phyloP scores from a whole-genome alignment of 768 basidiomycete species.

The Mycena kentingensis region DNA sequence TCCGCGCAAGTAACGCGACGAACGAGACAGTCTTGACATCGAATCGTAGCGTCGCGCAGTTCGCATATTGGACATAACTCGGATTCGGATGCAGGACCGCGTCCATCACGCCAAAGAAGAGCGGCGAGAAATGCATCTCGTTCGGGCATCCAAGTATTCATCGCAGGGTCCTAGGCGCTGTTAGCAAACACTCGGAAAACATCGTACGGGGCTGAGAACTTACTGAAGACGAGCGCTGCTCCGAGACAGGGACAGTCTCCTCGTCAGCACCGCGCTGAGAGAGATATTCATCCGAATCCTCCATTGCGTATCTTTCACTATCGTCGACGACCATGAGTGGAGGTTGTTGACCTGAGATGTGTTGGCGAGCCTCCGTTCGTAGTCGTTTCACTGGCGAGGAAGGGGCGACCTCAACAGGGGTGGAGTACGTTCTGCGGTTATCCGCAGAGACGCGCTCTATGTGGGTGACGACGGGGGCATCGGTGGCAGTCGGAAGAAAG shows the following conservation, averaged over 20 bases:
- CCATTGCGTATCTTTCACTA: too few species aligned
- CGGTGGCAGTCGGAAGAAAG: too few species aligned
- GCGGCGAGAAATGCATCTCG: too few species aligned
- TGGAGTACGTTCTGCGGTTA: not conserved
- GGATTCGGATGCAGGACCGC: not conserved
- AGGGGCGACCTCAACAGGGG: not conserved
- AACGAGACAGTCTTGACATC: constrained; percentile 16
- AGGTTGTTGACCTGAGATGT: not conserved
- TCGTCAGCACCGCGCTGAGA: too few species aligned
- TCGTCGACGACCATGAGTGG: too few species aligned
- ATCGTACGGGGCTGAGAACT: too few species aligned
- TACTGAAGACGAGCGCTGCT: too few species aligned
- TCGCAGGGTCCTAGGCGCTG: too few species aligned
- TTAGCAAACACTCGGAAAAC: too few species aligned
- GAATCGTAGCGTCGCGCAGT: not conserved
- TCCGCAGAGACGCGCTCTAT: not conserved
- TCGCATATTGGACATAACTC: not conserved
- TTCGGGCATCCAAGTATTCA: too few species aligned
- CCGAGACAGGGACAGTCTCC: too few species aligned
- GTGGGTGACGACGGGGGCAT: not conserved
- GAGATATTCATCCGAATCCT: too few species aligned
- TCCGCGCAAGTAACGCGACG: constrained; percentile 7
- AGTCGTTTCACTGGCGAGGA: constrained; percentile 6
- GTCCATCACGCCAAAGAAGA: not conserved
- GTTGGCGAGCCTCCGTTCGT: not conserved